phyloP scores from a whole-genome alignment of 352 stramenopile genomes.

The Globisporangium emineosum region DNA sequence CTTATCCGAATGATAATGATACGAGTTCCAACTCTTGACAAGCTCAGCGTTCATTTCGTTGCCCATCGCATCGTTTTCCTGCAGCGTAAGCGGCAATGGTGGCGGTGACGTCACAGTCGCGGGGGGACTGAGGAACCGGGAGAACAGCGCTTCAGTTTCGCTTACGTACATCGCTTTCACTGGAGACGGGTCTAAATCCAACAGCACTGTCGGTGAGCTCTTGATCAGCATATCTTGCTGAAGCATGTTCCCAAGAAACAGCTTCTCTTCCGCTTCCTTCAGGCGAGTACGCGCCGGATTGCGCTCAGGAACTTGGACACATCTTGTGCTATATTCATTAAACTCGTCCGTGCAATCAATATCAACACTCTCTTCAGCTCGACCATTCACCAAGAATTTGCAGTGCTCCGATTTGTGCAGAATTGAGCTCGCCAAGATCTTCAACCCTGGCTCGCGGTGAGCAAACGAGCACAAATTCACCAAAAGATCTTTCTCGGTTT shows the following conservation, averaged over 20 bases:
- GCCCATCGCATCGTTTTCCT: slow-evolving; percentile 27
- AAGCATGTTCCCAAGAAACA: slow-evolving; percentile 13
- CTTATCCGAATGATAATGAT: slow-evolving; percentile 23
- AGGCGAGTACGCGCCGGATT: slow-evolving; percentile 21
- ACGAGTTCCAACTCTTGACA: slow-evolving; percentile 37
- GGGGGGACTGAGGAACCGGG: slow-evolving; percentile 6
- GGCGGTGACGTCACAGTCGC: not conserved
- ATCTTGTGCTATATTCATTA: slow-evolving; percentile 11
- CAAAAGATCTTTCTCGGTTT: slow-evolving; percentile 23
- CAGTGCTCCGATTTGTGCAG: slow-evolving; percentile 16
- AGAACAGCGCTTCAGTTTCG: slow-evolving; percentile 13
- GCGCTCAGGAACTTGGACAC: not conserved
- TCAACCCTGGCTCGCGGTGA: slow-evolving; percentile 36
- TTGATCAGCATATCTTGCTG: not conserved
- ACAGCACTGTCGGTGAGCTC: not conserved
- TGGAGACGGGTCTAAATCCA: slow-evolving; percentile 5
- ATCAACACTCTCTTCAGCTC: not conserved
- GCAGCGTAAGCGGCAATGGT: slow-evolving; percentile 23
- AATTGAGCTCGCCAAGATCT: slow-evolving; percentile 28
- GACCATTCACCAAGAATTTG: not conserved
- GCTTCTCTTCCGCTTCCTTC: slow-evolving; percentile 7
- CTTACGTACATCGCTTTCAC: slow-evolving; percentile 20
- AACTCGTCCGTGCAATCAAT: not conserved
- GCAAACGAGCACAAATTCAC: slow-evolving; percentile 25
- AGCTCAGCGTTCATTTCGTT: slow-evolving; percentile 39